Conservation (phyloP, 495 filamentous ascomycete species). For the Aspergillus bridgeri region DNA sequence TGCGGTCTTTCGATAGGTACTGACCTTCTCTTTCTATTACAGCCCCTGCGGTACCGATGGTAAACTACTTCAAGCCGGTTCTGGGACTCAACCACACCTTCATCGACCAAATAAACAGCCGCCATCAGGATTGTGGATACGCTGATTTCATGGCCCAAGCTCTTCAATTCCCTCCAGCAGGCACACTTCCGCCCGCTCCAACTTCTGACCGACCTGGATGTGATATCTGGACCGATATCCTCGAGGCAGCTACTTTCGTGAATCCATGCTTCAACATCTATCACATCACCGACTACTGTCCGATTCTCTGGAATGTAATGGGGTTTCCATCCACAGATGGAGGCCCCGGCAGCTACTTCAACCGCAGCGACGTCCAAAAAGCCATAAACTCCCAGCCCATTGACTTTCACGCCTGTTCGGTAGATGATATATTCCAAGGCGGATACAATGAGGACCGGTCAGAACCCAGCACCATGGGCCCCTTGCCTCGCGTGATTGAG, state of each 20-base stretch:
- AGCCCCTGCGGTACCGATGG: constrained; percentile 59
- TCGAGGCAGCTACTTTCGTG: constrained; percentile 49
- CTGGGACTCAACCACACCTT: constrained; percentile 68
- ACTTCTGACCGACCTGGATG: constrained; percentile 42
- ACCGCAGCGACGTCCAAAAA: constrained; percentile 68
- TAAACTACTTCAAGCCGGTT: constrained; percentile 58
- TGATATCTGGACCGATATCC: constrained; percentile 55
- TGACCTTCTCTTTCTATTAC: not conserved
- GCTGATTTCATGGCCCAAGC: constrained; percentile 57
- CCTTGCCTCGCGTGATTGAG: constrained; percentile 70
- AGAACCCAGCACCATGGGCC: constrained; percentile 43
- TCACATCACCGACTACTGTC: constrained; percentile 71
- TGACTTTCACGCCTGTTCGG: constrained; percentile 60
- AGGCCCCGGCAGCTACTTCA: constrained; percentile 69
- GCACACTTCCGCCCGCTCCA: constrained; percentile 45
- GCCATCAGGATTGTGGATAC: constrained; percentile 61
- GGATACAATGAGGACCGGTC: constrained; percentile 44
- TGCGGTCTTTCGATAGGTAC: not conserved
- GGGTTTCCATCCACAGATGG: constrained; percentile 64
- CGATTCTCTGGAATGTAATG: constrained; percentile 67
- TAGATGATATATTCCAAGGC: constrained; percentile 47
- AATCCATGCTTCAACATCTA: constrained; percentile 86
- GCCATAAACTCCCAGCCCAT: constrained; percentile 66
- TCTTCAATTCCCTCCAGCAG: constrained; percentile 65
- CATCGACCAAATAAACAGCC: constrained; percentile 51